Evolutionary conservation across 192 early-diverging fungal species (phyloP), one percentile per base, ranked within the genome.

Genomic region (Backusella liffmaniae): DNA sequence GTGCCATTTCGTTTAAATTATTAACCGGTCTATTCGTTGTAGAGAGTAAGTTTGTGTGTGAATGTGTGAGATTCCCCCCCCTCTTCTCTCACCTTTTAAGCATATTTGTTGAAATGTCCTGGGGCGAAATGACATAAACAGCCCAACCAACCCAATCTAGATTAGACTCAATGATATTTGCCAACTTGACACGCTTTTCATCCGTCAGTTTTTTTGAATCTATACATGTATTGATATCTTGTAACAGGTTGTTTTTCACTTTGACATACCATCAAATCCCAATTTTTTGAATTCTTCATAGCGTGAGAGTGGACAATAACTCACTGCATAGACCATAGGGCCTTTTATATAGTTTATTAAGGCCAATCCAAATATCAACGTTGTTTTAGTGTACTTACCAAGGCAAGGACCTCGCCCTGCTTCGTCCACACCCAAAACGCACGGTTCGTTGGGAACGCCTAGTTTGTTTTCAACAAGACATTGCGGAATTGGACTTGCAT

Each of bases 311-410:
- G 90, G 89, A 59, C 92, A 93, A 78, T 92, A 99, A 59, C 93
- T 91, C n/a, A 93, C 84, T 1, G 94, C 94, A 81, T 99, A 99
- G 0, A 99, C 97, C 98, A 99, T 99, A 9, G 97, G 96, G 1
- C 96, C 93, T 92, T 32, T 70, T 12, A 32, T 44, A 8, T 21
- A 35, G 46, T 44, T 44, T 13, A 44, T 44, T 44, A 44, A 41
- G 2, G 42, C 42, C 42, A 44, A 44, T 44, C 13, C 3, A 13
- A 44, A 44, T 53, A 32, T 10, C 37, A 41, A 9, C 9, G 2
- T 12, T 26, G 7, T 29, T 7, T 62, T 10, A 62, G 12, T 12
- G 5, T 4, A 49, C 46, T 66, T 76, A 88, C 92, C 95, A 0
- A 99, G 88, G 0, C 98, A 97, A 7, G 98, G 98, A 0, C 98